Evolutionary conservation across 164 flowering plant genomes (phyloP).

Genomic region (Amborella trichopoda): DNA sequence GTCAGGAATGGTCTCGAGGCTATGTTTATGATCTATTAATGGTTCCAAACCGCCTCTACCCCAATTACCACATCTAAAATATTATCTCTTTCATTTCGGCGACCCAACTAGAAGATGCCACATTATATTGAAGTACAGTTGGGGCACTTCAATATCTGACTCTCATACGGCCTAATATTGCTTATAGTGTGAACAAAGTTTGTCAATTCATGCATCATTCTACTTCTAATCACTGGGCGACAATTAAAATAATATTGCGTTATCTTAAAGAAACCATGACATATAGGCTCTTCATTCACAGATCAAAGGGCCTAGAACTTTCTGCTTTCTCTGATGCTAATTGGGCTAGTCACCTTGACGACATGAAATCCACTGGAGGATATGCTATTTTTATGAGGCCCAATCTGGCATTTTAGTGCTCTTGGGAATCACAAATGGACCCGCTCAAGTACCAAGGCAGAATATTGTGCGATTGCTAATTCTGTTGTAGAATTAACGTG

Average conservation of each 20-base stretch:
- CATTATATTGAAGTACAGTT: not conserved
- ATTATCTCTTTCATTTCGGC: no score
- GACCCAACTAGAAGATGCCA: no score
- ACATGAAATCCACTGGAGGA: not conserved
- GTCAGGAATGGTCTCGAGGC: no score
- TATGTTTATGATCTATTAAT: no score
- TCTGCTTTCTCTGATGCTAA: not conserved
- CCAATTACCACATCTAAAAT: no score
- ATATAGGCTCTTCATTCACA: not conserved
- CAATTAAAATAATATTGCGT: not conserved
- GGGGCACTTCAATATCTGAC: constrained; percentile 2
- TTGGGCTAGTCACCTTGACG: not conserved
- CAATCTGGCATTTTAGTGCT: not conserved
- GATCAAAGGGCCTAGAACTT: not conserved
- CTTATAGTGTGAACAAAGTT: not conserved
- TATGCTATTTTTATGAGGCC: not conserved
- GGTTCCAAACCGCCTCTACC: no score
- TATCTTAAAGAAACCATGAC: not conserved
- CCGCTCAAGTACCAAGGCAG: not conserved
- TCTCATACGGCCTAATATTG: not conserved
- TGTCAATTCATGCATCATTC: not conserved
- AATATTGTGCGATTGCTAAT: not conserved
- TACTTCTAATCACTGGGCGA: not conserved
- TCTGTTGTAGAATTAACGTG: not conserved
- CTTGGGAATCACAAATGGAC: not conserved